Conservation (phyloP, 139 green algal genomes). For the Zygnema circumcarinatum region DNA sequence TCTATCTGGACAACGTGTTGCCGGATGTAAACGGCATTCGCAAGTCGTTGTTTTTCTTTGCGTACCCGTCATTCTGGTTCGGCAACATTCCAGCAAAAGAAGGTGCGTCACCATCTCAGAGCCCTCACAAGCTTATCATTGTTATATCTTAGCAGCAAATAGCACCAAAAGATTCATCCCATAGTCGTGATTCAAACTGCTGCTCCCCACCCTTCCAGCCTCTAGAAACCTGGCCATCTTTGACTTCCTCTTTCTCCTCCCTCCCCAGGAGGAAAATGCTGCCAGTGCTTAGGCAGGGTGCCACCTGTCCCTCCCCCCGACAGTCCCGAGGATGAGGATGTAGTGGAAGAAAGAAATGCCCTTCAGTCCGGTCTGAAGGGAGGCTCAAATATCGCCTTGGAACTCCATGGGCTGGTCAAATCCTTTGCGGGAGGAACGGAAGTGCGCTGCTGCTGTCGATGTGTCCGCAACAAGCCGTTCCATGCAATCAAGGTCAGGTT, state of each 20-base stretch:
- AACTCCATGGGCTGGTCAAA: constrained; percentile 54
- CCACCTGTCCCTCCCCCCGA: constrained; percentile 6
- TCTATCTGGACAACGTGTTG: constrained; percentile 93
- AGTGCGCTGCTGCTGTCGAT: constrained; percentile 23
- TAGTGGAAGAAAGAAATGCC: constrained; percentile 24
- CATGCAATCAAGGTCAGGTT: constrained; percentile 54
- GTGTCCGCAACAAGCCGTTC: constrained; percentile 27
- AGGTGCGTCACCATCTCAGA: constrained; percentile 1
- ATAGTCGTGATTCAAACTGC: neutral
- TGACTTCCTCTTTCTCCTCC: neutral
- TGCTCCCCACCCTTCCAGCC: neutral
- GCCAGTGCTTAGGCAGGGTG: constrained; percentile 16
- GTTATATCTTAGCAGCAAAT: too few species aligned
- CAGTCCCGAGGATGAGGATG: constrained; percentile 33
- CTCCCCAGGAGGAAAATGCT: neutral
- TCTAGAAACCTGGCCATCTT: neutral
- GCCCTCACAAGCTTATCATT: too few species aligned
- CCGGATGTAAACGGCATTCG: constrained; percentile 74
- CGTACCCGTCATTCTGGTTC: constrained; percentile 51
- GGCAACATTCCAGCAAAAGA: neutral
- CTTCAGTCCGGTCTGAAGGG: constrained; percentile 17
- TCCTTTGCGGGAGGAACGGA: constrained; percentile 27
- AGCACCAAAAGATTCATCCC: neutral
- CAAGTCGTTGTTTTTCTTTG: constrained; percentile 53
- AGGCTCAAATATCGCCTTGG: neutral